Percentiles rank a stretch among this genome's conserved stretches.
These are phyloP conservation scores for Apophysomyces elegans DNA, from an alignment of 371 early-diverging fungal genomes.

Conservation along the genomic window DNA sequence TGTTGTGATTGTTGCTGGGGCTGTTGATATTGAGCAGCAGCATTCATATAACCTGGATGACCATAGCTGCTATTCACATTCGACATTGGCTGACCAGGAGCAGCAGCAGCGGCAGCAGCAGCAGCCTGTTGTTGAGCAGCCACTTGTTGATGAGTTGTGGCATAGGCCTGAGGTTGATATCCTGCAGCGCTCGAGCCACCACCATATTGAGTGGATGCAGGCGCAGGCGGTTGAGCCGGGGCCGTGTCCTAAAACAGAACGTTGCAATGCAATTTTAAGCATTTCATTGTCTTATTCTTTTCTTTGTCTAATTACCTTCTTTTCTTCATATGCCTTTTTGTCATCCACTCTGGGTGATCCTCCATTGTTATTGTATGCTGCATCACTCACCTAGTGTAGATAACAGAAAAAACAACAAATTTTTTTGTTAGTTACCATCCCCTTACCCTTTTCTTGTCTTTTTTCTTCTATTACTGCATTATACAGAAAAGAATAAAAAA, in stretches of 20 bases:
- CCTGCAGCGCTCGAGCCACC: slow-evolving; percentile 13
- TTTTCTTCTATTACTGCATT: not conserved
- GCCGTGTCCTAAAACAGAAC: slow-evolving; percentile 6
- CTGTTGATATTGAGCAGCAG: slow-evolving; percentile 3
- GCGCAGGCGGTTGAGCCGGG: slow-evolving; percentile 11
- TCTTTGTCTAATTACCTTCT: not conserved
- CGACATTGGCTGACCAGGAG: slow-evolving; percentile 11
- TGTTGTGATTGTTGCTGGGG: slow-evolving; percentile 9
- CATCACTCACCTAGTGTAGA: not conserved
- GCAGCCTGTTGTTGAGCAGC: slow-evolving; percentile 9
- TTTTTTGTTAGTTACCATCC: slow-evolving; percentile 14
- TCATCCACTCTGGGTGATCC: slow-evolving; percentile 5
- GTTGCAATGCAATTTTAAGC: not conserved
- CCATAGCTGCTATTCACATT: slow-evolving; percentile 8
- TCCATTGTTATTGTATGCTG: slow-evolving; percentile 12
- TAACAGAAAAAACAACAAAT: no score
- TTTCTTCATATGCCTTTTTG: slow-evolving; percentile 8
- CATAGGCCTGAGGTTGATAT: slow-evolving; percentile 10
- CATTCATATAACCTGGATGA: slow-evolving; percentile 5
- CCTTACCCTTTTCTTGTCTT: not conserved
- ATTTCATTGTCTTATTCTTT: not conserved
- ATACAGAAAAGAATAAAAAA: not conserved
- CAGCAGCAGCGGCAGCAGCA: not conserved
- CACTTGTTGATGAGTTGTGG: slow-evolving; percentile 5
- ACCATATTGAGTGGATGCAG: slow-evolving; percentile 12